Evolutionary conservation across 768 basidiomycete species (phyloP), one percentile per base, ranked within the genome.

Genomic region (Podaxis pistillaris): DNA sequence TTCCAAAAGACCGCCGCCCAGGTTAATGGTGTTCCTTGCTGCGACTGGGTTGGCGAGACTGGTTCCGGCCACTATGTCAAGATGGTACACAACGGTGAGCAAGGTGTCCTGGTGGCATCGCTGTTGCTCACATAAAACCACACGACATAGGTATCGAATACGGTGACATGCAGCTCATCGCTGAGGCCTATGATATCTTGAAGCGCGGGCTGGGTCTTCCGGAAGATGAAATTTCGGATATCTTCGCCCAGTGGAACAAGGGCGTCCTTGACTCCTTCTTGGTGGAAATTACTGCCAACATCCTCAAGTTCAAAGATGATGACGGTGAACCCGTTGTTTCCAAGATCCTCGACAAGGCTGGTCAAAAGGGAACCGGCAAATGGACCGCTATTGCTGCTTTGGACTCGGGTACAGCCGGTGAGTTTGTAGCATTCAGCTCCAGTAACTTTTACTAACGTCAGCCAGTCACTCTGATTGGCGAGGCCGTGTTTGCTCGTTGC

Each of bases 221-320:
- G 37, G 94, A 97, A 72, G 81, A 82, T 63, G 97, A 99, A 78
- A 98, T 99, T 67, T 90, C 95, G 64, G 89, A 89, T 66, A 95
- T 98, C 76, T 98, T 99, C 80, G 74, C 83, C 58, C 92, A 83
- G 72, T 96, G 94, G 97, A 98, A 99, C 85, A 96, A 86, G 80
- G 96, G 97, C 72, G 96, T 99, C 72, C 93, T 99, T 62, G 96
- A 99, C 81, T 98, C 97, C 46, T 99, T 97, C 93, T 84, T 99
- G 71, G 96, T 98, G 68, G 95, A 99, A 65, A 98, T 99, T 77
- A 97, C 97, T 63, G 85, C 91, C 71, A 93, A 98, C 76, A 96
- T 99, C 77, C 89, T 99, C 74, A 91, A 88, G 72, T 98, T 93
- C 85, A 94, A 96, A 74, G 97, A 98, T 70, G 91, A 93, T 60